Evolutionary conservation across 2,329 filamentous ascomycete species (phyloP).

Genomic region (Rutstroemia sp.): DNA sequence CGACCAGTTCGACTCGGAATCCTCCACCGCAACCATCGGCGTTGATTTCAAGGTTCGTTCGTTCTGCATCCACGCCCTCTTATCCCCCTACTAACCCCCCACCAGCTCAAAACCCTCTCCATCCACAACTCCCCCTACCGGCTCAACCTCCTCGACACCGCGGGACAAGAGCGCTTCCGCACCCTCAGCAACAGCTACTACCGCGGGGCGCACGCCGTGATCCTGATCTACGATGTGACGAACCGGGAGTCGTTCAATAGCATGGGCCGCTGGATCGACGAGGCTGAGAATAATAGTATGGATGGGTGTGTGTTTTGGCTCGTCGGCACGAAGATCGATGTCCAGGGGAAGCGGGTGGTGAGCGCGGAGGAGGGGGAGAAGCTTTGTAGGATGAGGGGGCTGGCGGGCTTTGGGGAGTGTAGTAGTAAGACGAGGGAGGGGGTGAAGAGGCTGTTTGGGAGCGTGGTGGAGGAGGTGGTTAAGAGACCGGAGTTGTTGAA

Average conservation of each 20-base stretch:
- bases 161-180: slow-evolving; percentile 92
- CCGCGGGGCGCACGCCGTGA: slow-evolving; percentile 88
- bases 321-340: slow-evolving; percentile 46
- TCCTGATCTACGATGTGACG: slow-evolving; percentile 88
- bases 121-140: slow-evolving; percentile 45
- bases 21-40: slow-evolving; percentile 47
- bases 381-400: slow-evolving; percentile 34
- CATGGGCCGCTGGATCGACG: slow-evolving; percentile 48
- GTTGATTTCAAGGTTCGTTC: slow-evolving; percentile 48
- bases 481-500: slow-evolving; percentile 37
- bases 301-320: slow-evolving; percentile 42
- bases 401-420: slow-evolving; percentile 43
- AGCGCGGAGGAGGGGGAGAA: slow-evolving; percentile 39
- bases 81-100: background rate
- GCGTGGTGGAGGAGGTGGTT: slow-evolving; percentile 44
- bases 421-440: slow-evolving; percentile 47
- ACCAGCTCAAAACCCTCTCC: slow-evolving; percentile 44
- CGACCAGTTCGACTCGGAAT: slow-evolving; percentile 49
- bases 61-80: background rate
- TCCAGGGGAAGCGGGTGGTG: slow-evolving; percentile 36
- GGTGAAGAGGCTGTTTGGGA: slow-evolving; percentile 43
- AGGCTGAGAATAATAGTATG: slow-evolving; percentile 43
- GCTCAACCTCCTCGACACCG: slow-evolving; percentile 65
- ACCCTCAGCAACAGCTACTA: slow-evolving; percentile 94
- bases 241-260: slow-evolving; percentile 46